Conservation (phyloP, 2,329 filamentous ascomycete genomes). For the Myriosclerotinia duriaeana region DNA sequence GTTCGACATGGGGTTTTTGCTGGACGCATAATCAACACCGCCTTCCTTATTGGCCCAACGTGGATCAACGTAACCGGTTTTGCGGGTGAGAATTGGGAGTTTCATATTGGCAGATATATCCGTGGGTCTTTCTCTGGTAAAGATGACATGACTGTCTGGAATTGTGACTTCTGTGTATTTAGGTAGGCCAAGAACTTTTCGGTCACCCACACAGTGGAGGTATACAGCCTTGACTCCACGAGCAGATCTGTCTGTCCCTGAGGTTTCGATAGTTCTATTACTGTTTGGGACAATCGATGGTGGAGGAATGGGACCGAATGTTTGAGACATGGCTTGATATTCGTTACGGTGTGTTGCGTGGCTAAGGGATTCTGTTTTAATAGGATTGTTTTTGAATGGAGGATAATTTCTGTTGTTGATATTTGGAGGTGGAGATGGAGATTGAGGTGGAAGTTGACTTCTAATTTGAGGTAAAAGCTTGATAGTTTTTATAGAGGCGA, state of each 20-base stretch:
- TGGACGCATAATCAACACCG: neutral
- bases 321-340: too few species aligned
- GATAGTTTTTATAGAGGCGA: too few species aligned
- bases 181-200: neutral
- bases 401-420: too few species aligned
- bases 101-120: neutral
- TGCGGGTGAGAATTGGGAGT: neutral
- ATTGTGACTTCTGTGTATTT: constrained; percentile 4
- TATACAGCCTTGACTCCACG: neutral
- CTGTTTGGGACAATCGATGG: too few species aligned
- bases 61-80: too few species aligned
- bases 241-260: neutral
- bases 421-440: too few species aligned
- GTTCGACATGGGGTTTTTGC: neutral
- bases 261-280: too few species aligned
- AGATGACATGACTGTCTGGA: neutral
- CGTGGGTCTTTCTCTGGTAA: neutral
- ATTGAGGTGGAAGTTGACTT: too few species aligned
- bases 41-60: neutral
- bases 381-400: too few species aligned
- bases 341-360: too few species aligned
- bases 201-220: neutral
- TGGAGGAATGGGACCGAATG: too few species aligned
- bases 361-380: accelerated
- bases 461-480: too few species aligned